These are phyloP conservation scores for Leccinum huronense DNA, from an alignment of 1,284 basidiomycete genomes.

Conservation along the genomic window DNA sequence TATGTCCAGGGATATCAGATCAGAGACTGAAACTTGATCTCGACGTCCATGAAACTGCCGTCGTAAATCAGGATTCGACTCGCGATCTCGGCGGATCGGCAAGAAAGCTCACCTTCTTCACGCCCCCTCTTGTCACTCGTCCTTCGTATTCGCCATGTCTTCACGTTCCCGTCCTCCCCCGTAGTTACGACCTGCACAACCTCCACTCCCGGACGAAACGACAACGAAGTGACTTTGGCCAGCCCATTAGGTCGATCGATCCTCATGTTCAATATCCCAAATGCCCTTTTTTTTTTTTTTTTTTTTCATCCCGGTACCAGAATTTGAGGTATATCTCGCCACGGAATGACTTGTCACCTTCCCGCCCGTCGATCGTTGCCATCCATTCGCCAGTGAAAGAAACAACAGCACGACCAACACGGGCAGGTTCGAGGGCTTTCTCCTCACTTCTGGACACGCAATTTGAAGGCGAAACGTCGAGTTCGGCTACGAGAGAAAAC, in stretches of 20 bases:
- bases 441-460: conserved; percentile 85
- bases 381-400: conserved; percentile 83
- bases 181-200: conserved; percentile 55
- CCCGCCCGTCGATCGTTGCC: conserved; percentile 85
- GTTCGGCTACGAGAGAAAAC: conserved; percentile 76
- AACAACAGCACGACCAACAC: conserved; percentile 72
- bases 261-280: conserved; percentile 83
- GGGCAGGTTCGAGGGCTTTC: conserved; percentile 72
- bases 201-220: conserved; percentile 58
- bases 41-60: conserved; percentile 73
- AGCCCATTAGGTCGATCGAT: conserved; percentile 87
- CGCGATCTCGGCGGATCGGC: neutral
- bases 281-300: conserved; percentile 45
- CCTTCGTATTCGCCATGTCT: conserved; percentile 65
- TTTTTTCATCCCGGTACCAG: conserved; percentile 91
- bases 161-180: conserved; percentile 68
- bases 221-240: conserved; percentile 61
- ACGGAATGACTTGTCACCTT: conserved; percentile 61
- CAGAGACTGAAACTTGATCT: conserved; percentile 73
- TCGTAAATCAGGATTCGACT: conserved; percentile 11
- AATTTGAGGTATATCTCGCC: conserved; percentile 84
- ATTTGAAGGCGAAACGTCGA: conserved; percentile 94
- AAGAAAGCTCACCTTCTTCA: conserved; percentile 45
- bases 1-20: conserved; percentile 60
- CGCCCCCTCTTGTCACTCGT: conserved; percentile 43